A percentile compares a stretch with the other conserved stretches of the same genome.
Conservation (phyloP, 345 rosid species). For the Pugionium dolabratum region DNA sequence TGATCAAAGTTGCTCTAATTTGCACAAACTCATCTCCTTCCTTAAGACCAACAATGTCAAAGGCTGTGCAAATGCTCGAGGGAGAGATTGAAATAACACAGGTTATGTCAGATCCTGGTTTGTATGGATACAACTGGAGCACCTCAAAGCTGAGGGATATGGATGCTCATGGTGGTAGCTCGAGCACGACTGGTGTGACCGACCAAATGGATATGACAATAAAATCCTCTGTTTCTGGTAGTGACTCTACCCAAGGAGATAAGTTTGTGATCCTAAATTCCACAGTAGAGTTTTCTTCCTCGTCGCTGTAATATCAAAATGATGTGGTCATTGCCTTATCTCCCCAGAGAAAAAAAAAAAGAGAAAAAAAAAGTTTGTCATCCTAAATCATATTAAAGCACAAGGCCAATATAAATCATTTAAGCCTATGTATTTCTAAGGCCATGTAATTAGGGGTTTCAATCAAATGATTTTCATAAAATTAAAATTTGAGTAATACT, state of each 20-base stretch:
- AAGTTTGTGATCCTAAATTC: constrained; percentile 15
- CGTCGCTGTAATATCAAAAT: constrained; percentile 3
- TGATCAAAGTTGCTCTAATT: constrained; percentile 48
- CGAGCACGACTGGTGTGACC: constrained; percentile 22
- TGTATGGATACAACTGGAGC: constrained; percentile 38
- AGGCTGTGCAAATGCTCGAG: constrained; percentile 45
- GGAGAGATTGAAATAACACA: constrained; percentile 31
- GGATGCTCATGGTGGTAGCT: constrained; percentile 3
- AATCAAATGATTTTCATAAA: too few species aligned
- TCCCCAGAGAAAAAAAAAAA: neutral
- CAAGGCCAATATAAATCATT: too few species aligned
- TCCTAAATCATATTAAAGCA: too few species aligned
- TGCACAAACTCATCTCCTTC: constrained; percentile 50
- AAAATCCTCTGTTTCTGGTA: constrained; percentile 16
- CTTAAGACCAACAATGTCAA: constrained; percentile 49
- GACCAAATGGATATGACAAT: constrained; percentile 6
- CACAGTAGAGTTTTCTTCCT: neutral
- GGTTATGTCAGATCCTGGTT: constrained; percentile 29
- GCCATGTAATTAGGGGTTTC: too few species aligned
- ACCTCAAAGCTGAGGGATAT: constrained; percentile 38
- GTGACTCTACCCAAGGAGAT: constrained; percentile 29
- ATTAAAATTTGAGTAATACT: too few species aligned
- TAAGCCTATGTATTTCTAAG: too few species aligned
- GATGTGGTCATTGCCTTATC: neutral
- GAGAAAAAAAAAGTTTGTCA: neutral